These are phyloP conservation scores for Stephanodiscus triporus DNA, from an alignment of 108 stramenopile genomes.

Conservation along the genomic window DNA sequence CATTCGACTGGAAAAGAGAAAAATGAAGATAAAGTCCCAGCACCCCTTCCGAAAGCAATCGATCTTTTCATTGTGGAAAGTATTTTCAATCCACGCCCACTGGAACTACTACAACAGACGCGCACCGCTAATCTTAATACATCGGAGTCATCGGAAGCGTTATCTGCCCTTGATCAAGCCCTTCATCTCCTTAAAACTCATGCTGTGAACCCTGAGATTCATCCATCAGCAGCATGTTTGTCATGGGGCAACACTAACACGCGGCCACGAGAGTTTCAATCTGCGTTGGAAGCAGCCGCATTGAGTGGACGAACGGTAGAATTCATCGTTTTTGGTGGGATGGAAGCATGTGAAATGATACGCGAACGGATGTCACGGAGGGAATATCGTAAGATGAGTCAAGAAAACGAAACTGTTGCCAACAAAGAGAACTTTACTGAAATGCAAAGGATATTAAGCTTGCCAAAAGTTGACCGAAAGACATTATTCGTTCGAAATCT, in stretches of 20 bases:
- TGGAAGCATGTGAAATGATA: slow-evolving; percentile 52
- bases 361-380: slow-evolving; percentile 27
- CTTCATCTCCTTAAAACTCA: slow-evolving; percentile 14
- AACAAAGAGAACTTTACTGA: background rate
- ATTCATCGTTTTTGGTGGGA: slow-evolving; percentile 61
- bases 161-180: slow-evolving; percentile 46
- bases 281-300: slow-evolving; percentile 66
- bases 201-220: slow-evolving; percentile 13
- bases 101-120: slow-evolving; percentile 15
- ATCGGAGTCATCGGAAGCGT: background rate
- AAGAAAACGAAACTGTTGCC: background rate
- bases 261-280: slow-evolving; percentile 59
- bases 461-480: slow-evolving; percentile 49
- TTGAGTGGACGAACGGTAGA: slow-evolving; percentile 67
- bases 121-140: background rate
- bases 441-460: background rate
- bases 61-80: slow-evolving; percentile 53
- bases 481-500: slow-evolving; percentile 64
- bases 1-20: slow-evolving; percentile 1
- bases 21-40: background rate
- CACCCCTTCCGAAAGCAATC: slow-evolving; percentile 27
- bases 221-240: slow-evolving; percentile 31
- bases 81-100: slow-evolving; percentile 46
- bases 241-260: slow-evolving; percentile 88
- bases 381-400: slow-evolving; percentile 27